Conservation (phyloP, 1,139 yeast species). For the Magnusiomyces fungicola region DNA sequence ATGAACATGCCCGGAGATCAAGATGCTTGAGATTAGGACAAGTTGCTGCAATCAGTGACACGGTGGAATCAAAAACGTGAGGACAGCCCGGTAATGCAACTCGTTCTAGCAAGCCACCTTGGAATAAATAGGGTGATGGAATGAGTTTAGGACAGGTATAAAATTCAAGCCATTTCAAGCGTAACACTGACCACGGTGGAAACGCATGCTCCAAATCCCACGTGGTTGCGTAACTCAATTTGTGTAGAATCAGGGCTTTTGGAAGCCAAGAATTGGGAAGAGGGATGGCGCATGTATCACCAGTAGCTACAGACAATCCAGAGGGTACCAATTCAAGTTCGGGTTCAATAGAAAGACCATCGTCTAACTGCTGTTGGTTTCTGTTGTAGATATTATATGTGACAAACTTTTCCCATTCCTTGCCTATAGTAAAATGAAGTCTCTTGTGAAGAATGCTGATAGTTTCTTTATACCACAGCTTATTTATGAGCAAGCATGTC, state of each 20-base stretch:
- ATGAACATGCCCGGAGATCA: slow-evolving; percentile 82
- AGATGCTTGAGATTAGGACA: slow-evolving; percentile 58
- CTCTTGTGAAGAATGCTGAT: slow-evolving; percentile 47
- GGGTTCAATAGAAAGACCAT: not conserved
- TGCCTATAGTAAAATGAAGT: slow-evolving; percentile 47
- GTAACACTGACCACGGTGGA: slow-evolving; percentile 37
- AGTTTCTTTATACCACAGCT: slow-evolving; percentile 54
- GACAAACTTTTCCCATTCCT: slow-evolving; percentile 42
- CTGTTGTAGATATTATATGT: slow-evolving; percentile 12
- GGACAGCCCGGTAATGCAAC: slow-evolving; percentile 68
- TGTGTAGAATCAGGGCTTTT: slow-evolving; percentile 44
- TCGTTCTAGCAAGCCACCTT: slow-evolving; percentile 41
- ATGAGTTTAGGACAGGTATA: slow-evolving; percentile 71
- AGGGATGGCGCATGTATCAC: not conserved
- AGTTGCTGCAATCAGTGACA: slow-evolving; percentile 43
- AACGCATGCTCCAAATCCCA: slow-evolving; percentile 41
- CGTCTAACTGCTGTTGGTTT: not conserved
- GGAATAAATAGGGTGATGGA: slow-evolving; percentile 47
- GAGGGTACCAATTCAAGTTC: not conserved
- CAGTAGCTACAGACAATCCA: not conserved
- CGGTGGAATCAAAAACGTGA: slow-evolving; percentile 51
- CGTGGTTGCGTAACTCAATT: slow-evolving; percentile 35
- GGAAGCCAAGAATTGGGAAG: slow-evolving; percentile 21
- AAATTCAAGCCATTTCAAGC: slow-evolving; percentile 62
- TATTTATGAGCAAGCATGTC: slow-evolving; percentile 58